Evolutionary conservation across 805 yeast genomes (phyloP).

Genomic region (Metschnikowia koreensis): DNA sequence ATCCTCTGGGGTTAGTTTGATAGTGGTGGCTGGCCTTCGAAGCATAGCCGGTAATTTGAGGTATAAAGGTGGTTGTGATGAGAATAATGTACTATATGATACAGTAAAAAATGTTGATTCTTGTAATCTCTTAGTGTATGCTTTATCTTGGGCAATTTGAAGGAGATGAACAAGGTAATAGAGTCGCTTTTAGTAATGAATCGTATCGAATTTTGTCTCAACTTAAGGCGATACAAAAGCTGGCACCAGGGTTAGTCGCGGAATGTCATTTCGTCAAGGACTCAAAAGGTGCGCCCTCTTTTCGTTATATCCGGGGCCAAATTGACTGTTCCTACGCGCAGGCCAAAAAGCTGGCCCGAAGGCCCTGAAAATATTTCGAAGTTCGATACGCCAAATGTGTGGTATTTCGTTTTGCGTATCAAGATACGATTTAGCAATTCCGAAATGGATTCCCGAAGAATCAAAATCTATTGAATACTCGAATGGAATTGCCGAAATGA

Average conservation of each 20-base stretch:
- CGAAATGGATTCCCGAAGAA: not conserved
- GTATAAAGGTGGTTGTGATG: not conserved
- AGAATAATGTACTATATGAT: no score
- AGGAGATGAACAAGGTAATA: no score
- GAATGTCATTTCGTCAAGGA: not conserved
- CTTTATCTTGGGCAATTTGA: no score
- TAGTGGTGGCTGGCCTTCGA: slow-evolving; percentile 68
- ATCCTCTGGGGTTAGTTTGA: slow-evolving; percentile 67
- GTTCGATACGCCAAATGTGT: slow-evolving; percentile 13
- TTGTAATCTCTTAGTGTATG: no score
- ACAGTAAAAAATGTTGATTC: no score
- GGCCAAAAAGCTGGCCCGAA: not conserved
- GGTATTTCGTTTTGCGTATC: slow-evolving; percentile 15
- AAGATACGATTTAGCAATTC: not conserved
- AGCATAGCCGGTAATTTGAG: slow-evolving; percentile 45
- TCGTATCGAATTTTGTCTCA: not conserved
- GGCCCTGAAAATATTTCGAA: not conserved
- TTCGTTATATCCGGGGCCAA: not conserved
- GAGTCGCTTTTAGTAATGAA: no score
- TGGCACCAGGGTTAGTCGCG: not conserved
- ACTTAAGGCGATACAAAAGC: slow-evolving; percentile 1
- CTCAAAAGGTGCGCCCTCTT: not conserved
- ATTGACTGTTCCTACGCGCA: not conserved
- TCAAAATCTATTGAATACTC: not conserved
- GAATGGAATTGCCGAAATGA: not conserved